Base-by-base conservation (phyloP, 306 rosid species). In the Rosa chinensis region DNA sequence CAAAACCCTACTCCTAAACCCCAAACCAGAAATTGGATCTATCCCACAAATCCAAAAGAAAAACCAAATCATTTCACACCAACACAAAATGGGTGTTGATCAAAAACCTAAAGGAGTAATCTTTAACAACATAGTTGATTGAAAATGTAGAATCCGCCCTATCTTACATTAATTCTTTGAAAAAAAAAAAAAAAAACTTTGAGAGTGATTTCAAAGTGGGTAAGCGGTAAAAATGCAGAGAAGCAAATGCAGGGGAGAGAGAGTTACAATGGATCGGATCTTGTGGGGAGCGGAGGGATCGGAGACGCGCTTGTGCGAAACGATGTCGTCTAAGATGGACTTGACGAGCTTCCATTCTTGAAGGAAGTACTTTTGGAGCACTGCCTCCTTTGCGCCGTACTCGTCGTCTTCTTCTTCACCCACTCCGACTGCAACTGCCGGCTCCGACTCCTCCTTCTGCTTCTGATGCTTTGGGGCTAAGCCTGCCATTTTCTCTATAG, bases 231-330 rank as follows among this genome's bases (percentile, higher is more conserved):
- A 47, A 61, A 40, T 2, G 37, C 37, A 32, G 10, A 1, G n/a
- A 69, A 73, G 69, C 71, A 80, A 79, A 70, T 47, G 70, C 25
- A 52, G 37, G 37, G 48, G 37, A 32, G 18, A 55, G 48, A 6
- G 39, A 21, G 74, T 78, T 92, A 95, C 99, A 70, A 95, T 95
- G 90, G 97, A 91, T 91, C 97, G 93, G 88, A 95, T 85, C 82
- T 88, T 88, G 83, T 82, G 89, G 23, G 88, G 89, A n/a, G 91
- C 78, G 8, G 94, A 79, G 80, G 85, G 82, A 56, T 85, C 86
- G 66, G 94, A 82, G 85, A 95, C 98, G 43, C 86, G 84, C 48
- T 84, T 79, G 67, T 88, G 78, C 5, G 93, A 87, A 86, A 93
- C 93, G 82, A 88, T 95, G 88, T 85, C 93, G 81, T 91, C 53